Evolutionary conservation across 2,329 filamentous ascomycete species (phyloP).

Genomic region (Didymosphaeria variabile): DNA sequence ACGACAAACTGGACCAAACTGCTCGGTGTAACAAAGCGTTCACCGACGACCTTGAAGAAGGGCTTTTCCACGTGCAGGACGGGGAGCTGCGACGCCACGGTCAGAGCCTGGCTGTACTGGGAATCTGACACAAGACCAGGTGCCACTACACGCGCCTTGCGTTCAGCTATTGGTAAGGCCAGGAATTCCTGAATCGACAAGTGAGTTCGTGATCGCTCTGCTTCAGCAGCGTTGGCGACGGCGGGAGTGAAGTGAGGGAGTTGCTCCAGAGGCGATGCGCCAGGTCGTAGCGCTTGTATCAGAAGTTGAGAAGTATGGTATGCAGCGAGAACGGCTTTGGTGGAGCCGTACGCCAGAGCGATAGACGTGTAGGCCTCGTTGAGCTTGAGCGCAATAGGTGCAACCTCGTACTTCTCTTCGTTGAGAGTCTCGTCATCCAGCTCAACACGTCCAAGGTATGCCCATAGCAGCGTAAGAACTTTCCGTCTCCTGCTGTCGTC

Average conservation of each 20-base stretch:
- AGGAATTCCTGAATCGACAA: conserved; percentile 88
- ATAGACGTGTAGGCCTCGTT: conserved; percentile 90
- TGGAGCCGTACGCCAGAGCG: conserved; percentile 85
- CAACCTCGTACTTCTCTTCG: conserved; percentile 86
- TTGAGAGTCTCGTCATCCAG: conserved; percentile 80
- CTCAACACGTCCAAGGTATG: conserved; percentile 89
- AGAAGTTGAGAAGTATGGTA: conserved; percentile 86
- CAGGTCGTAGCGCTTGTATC: conserved; percentile 87
- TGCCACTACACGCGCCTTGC: conserved; percentile 75
- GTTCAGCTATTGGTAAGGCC: conserved; percentile 77
- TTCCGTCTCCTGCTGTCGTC: conserved; percentile 85
- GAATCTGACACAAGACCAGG: conserved; percentile 74
- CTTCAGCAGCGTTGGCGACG: conserved; percentile 71
- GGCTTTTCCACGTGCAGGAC: conserved; percentile 85
- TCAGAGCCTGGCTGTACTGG: conserved; percentile 79
- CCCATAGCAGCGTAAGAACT: conserved; percentile 89
- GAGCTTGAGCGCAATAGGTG: conserved; percentile 83
- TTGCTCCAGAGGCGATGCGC: conserved; percentile 87
- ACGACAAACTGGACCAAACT: conserved; percentile 94
- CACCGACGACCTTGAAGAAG: conserved; percentile 98
- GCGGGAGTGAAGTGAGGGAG: conserved; percentile 83
- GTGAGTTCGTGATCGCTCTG: conserved; percentile 69
- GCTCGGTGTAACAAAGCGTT: conserved; percentile 89
- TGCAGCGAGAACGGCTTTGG: conserved; percentile 80
- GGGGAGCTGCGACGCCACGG: conserved; percentile 84